phyloP scores from a whole-genome alignment of 1,284 basidiomycete species.

The Leccinum pachyderme region DNA sequence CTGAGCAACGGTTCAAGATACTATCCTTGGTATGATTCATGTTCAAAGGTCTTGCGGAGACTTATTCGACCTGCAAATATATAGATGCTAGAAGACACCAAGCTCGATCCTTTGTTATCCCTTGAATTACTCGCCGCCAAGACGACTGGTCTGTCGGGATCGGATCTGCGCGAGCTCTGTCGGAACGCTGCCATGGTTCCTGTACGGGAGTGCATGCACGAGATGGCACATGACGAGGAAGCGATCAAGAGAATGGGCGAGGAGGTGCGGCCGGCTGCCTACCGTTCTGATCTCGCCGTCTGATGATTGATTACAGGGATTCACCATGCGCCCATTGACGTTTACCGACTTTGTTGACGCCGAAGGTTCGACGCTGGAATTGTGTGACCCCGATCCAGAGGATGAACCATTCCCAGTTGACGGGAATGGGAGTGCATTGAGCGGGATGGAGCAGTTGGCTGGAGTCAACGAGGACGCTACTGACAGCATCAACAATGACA shows the following conservation, averaged over 20 bases:
- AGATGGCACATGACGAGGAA: constrained; percentile 52
- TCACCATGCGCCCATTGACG: constrained; percentile 69
- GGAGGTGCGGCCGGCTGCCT: constrained; percentile 43
- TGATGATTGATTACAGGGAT: constrained; percentile 49
- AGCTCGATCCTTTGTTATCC: constrained; percentile 65
- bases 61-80: neutral
- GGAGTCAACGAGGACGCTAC: constrained; percentile 1
- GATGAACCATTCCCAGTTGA: constrained; percentile 25
- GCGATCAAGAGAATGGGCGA: constrained; percentile 52
- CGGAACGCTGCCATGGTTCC: constrained; percentile 91
- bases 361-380: constrained; percentile 44
- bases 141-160: constrained; percentile 84
- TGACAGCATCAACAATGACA: neutral
- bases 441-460: neutral
- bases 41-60: neutral
- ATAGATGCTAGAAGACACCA: constrained; percentile 84
- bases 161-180: constrained; percentile 94
- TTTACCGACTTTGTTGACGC: constrained; percentile 69
- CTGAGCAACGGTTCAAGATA: constrained; percentile 84
- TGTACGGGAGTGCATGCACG: constrained; percentile 82
- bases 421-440: neutral
- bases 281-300: neutral
- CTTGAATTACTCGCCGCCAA: constrained; percentile 67
- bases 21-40: constrained; percentile 66
- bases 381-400: constrained; percentile 30